phyloP scores from a whole-genome alignment of 345 rosid species.

The Psidium friedrichsthalianum region DNA sequence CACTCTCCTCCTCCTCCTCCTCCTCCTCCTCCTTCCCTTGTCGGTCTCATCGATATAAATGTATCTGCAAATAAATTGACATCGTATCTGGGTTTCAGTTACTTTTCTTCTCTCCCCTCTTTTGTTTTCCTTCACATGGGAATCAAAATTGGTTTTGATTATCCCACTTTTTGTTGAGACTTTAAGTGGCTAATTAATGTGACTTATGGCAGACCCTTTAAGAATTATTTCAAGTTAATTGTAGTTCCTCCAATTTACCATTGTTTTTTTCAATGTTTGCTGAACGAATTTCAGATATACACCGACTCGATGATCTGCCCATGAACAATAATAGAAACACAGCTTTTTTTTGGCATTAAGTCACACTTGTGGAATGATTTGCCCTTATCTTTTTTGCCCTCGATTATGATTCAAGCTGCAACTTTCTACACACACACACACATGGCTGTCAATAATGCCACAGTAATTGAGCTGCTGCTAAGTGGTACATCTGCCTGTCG shows the following conservation, averaged over 20 bases:
- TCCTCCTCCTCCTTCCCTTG: not conserved
- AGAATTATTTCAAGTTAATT: not conserved
- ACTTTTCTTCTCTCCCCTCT: not conserved
- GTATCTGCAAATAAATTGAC: not conserved
- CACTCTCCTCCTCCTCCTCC: not conserved
- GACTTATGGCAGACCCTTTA: not conserved
- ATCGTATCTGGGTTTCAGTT: not conserved
- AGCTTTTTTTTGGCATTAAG: not conserved
- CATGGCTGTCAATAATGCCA: not conserved
- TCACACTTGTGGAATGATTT: not conserved
- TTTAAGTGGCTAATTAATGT: not conserved
- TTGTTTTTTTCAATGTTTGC: not conserved
- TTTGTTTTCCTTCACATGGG: not conserved
- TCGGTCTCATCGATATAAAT: not conserved
- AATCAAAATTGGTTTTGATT: not conserved
- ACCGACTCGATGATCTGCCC: not conserved
- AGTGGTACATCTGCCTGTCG: not conserved
- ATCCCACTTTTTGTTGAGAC: not conserved
- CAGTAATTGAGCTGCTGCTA: not conserved
- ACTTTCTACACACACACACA: not conserved
- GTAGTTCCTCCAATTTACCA: not conserved
- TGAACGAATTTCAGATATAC: not conserved
- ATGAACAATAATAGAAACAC: not conserved
- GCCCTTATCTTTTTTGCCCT: not conserved
- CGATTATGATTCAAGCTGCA: not conserved